Evolutionary conservation across 108 stramenopile genomes (phyloP), one percentile per base, ranked within the genome.

Genomic region (Nitzschia sp.): DNA sequence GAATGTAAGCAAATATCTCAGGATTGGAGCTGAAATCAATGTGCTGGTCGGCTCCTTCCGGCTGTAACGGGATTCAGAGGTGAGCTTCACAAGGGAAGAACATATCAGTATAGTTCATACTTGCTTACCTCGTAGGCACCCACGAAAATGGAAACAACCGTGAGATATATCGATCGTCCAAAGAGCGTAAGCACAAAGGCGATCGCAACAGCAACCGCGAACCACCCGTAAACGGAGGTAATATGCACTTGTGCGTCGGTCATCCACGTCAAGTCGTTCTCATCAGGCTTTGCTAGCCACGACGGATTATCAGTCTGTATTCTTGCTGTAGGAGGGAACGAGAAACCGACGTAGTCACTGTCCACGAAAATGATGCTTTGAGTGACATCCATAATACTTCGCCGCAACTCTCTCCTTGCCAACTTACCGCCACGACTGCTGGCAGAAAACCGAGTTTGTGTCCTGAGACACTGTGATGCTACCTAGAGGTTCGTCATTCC

Each of bases 1-100:
- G 88, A 60, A 89, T 76, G 64, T 89, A 92, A 1, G 54, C 82
- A 54, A 70, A 82, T 35, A 85, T 76, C 31, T 86, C 88, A 25
- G 65, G 68, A 25, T 81, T 80, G 46, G 74, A 75, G 49, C 79
- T 82, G 64, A 89, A 92, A 54, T 92, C 91, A 47, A 89, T 87
- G 3, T 76, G 61, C 54, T 89, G 87, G 62, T 73, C 75, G 9
- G 54, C 56, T 24, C 88, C 86, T 27, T 31, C 49, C 36, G 80
- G 80, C 82, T 86, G 55, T 30, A 35, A 49, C 19, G 55, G 38
- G 17, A 49, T 59, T 13, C n/a, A n/a, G n/a, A n/a, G n/a, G n/a
- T n/a, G n/a, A n/a, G n/a, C n/a, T n/a, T n/a, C n/a, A n/a, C n/a
- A n/a, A n/a, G n/a, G n/a, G n/a, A n/a, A n/a, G n/a, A n/a, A n/a